Conservation (phyloP, 768 basidiomycete genomes). For the Amanita phalloides region DNA sequence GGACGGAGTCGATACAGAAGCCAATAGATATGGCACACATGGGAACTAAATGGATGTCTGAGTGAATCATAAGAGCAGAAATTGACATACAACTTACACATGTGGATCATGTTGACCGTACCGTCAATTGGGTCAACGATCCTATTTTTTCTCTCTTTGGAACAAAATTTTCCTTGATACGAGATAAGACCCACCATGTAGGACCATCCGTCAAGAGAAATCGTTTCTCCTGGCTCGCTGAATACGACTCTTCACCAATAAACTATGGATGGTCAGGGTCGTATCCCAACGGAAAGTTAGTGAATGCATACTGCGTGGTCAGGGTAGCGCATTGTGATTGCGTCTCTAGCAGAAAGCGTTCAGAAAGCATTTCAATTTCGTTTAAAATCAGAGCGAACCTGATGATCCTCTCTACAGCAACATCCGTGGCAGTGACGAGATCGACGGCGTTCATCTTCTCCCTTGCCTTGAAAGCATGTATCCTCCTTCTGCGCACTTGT, state of each 20-base stretch:
- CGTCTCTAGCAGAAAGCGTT: background rate
- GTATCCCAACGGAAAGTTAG: background rate
- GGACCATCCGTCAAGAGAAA: constrained; percentile 14
- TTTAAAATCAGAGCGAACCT: constrained; percentile 1
- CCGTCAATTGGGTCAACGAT: constrained; percentile 17
- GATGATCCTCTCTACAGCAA: constrained; percentile 15
- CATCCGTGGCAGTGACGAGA: constrained; percentile 15
- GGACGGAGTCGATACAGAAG: constrained; percentile 13
- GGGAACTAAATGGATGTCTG: constrained; percentile 9
- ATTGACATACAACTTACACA: constrained; percentile 10
- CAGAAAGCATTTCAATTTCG: background rate
- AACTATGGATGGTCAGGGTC: constrained; percentile 8
- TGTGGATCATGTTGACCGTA: constrained; percentile 16
- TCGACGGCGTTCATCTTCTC: constrained; percentile 17
- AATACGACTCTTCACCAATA: constrained; percentile 17
- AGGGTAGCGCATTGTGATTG: background rate
- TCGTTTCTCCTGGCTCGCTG: constrained; percentile 15
- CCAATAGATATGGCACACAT: constrained; percentile 16
- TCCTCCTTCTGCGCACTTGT: constrained; percentile 12
- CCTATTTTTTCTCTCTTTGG: constrained; percentile 2
- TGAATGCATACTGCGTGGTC: background rate
- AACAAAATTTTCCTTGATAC: background rate
- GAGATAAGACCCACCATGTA: constrained; percentile 9
- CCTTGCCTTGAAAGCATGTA: constrained; percentile 6
- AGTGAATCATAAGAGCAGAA: background rate